Evolutionary conservation across 2,329 filamentous ascomycete species (phyloP).

Genomic region (Parasarocladium wereldwijsianum): DNA sequence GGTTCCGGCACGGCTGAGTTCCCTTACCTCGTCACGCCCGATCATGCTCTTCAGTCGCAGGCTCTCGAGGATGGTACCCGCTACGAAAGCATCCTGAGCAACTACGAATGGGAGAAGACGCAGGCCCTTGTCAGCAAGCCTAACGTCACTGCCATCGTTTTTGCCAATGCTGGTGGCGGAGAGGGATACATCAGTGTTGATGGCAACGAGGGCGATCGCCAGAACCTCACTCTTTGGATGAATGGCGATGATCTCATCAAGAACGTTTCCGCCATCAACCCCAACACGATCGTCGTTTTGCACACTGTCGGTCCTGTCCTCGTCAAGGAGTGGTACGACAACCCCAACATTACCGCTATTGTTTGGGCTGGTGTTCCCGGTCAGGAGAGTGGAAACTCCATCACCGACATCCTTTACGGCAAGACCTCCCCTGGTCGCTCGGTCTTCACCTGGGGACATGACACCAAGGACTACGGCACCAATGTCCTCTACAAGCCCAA

Average conservation of each 20-base stretch:
- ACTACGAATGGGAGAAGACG: slow-evolving; percentile 47
- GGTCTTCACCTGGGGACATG: slow-evolving; percentile 66
- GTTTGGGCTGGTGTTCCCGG: slow-evolving; percentile 72
- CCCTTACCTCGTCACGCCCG: slow-evolving; percentile 62
- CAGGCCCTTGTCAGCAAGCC: slow-evolving; percentile 44
- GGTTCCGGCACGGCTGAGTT: slow-evolving; percentile 62
- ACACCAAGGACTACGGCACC: slow-evolving; percentile 51
- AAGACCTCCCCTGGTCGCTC: slow-evolving; percentile 64
- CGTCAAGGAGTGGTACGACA: slow-evolving; percentile 58
- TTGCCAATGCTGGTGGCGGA: slow-evolving; percentile 75
- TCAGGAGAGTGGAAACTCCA: slow-evolving; percentile 67
- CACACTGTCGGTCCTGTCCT: slow-evolving; percentile 74
- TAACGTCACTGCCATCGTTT: slow-evolving; percentile 65
- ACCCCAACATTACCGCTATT: slow-evolving; percentile 70
- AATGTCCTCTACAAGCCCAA: slow-evolving; percentile 55
- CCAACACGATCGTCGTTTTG: slow-evolving; percentile 85
- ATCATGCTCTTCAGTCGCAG: slow-evolving; percentile 51
- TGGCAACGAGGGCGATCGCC: slow-evolving; percentile 74
- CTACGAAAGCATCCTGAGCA: slow-evolving; percentile 54
- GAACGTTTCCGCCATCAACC: slow-evolving; percentile 61
- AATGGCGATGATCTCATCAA: slow-evolving; percentile 68
- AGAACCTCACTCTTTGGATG: slow-evolving; percentile 84
- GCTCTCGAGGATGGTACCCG: slow-evolving; percentile 42
- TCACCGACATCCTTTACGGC: slow-evolving; percentile 75
- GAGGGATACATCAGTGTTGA: slow-evolving; percentile 79